These are phyloP conservation scores for Mycena galopus DNA, from an alignment of 768 basidiomycete species.

Conservation along the genomic window DNA sequence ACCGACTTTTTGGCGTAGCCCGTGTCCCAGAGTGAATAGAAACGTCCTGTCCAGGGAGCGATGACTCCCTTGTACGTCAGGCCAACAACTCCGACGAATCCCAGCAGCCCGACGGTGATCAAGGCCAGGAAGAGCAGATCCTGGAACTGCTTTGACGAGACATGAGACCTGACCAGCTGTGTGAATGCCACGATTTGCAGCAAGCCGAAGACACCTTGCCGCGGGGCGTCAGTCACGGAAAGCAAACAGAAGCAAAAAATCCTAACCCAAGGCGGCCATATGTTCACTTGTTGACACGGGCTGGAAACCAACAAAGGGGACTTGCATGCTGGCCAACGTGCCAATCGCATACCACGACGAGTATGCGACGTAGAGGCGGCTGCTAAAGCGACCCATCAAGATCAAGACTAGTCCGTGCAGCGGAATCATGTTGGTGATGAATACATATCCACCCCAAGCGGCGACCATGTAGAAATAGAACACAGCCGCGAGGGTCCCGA, in stretches of 20 bases:
- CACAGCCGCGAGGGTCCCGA: slow-evolving; percentile 89
- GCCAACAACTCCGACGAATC: slow-evolving; percentile 77
- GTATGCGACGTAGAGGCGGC: slow-evolving; percentile 93
- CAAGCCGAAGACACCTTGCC: slow-evolving; percentile 91
- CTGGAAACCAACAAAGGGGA: slow-evolving; percentile 99
- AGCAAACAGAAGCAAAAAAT: neutral
- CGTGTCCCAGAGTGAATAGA: slow-evolving; percentile 99
- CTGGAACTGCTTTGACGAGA: slow-evolving; percentile 94
- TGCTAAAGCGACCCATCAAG: slow-evolving; percentile 95
- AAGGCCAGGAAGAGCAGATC: slow-evolving; percentile 79
- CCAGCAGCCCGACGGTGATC: slow-evolving; percentile 77
- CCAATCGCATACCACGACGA: slow-evolving; percentile 99
- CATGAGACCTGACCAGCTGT: slow-evolving; percentile 88
- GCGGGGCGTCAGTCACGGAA: slow-evolving; percentile 28
- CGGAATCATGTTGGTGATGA: slow-evolving; percentile 99
- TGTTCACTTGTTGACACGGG: slow-evolving; percentile 98
- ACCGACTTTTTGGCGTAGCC: slow-evolving; percentile 96
- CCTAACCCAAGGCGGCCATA: slow-evolving; percentile 94
- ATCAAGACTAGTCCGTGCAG: slow-evolving; percentile 95
- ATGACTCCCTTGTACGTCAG: slow-evolving; percentile 96
- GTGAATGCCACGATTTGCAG: slow-evolving; percentile 96
- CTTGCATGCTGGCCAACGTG: slow-evolving; percentile 98
- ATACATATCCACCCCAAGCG: slow-evolving; percentile 99
- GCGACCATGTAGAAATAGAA: slow-evolving; percentile 99
- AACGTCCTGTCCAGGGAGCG: slow-evolving; percentile 99